These are phyloP conservation scores for Penicillium odoratum DNA, from an alignment of 495 filamentous ascomycete genomes.

Conservation along the genomic window DNA sequence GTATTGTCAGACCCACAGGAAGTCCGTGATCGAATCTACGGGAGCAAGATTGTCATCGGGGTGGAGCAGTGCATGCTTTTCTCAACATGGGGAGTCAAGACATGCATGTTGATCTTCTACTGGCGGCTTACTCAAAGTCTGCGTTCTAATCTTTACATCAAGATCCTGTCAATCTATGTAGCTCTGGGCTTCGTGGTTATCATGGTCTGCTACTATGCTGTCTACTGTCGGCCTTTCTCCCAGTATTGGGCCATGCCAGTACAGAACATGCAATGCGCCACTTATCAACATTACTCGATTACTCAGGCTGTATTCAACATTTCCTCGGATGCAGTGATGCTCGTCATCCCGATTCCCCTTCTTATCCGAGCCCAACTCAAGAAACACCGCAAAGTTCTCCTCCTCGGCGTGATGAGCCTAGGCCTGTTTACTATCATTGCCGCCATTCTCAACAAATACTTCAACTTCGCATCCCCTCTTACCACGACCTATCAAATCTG, in stretches of 20 bases:
- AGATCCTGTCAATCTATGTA: conserved; percentile 54
- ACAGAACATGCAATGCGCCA: conserved; percentile 35
- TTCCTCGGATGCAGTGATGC: conserved; percentile 62
- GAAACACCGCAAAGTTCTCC: conserved; percentile 49
- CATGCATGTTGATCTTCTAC: conserved; percentile 54
- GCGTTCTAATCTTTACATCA: conserved; percentile 47
- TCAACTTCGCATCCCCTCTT: conserved; percentile 59
- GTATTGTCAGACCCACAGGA: conserved; percentile 46
- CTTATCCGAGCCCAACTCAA: conserved; percentile 56
- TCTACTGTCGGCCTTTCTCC: conserved; percentile 62
- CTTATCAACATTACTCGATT: conserved; percentile 56
- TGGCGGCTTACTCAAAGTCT: conserved; percentile 43
- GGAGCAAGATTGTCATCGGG: conserved; percentile 54
- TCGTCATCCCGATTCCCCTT: conserved; percentile 60
- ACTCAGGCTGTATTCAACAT: conserved; percentile 68
- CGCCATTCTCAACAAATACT: conserved; percentile 64
- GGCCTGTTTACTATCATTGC: conserved; percentile 65
- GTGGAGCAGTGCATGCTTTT: conserved; percentile 54
- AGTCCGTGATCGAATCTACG: conserved; percentile 45
- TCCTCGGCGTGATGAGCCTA: conserved; percentile 51
- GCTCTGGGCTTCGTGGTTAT: conserved; percentile 57
- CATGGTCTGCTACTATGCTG: conserved; percentile 62
- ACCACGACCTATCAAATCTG: conserved; percentile 54
- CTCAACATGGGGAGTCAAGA: conserved; percentile 51
- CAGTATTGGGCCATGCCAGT: conserved; percentile 60